These are phyloP conservation scores for Staphylotrichum tortipilum DNA, from an alignment of 495 filamentous ascomycete genomes.

Conservation along the genomic window DNA sequence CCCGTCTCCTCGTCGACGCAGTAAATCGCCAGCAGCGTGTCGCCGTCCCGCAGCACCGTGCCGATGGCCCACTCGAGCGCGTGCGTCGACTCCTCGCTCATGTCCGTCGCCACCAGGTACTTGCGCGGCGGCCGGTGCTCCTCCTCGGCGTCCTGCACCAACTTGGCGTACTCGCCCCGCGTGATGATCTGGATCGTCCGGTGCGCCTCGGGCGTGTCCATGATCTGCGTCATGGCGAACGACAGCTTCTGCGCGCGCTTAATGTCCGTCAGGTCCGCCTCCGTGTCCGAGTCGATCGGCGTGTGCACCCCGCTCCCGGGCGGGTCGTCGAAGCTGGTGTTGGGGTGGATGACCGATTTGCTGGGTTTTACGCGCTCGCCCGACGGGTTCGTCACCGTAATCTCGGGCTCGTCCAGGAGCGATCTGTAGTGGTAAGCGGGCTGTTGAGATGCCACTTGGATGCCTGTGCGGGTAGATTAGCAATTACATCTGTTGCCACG, in stretches of 20 bases:
- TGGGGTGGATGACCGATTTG: slow-evolving; percentile 67
- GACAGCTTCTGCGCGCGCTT: slow-evolving; percentile 75
- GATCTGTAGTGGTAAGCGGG: slow-evolving; percentile 36
- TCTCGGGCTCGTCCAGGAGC: slow-evolving; percentile 54
- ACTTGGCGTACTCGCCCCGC: slow-evolving; percentile 68
- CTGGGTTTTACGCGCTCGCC: slow-evolving; percentile 46
- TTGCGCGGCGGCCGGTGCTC: slow-evolving; percentile 69
- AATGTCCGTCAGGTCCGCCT: slow-evolving; percentile 76
- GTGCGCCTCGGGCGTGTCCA: slow-evolving; percentile 63
- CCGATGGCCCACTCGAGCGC: slow-evolving; percentile 96
- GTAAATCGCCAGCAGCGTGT: slow-evolving; percentile 86
- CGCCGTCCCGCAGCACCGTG: slow-evolving; percentile 87
- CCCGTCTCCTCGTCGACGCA: slow-evolving; percentile 80
- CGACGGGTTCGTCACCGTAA: slow-evolving; percentile 54
- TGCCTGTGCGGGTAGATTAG: slow-evolving; percentile 26
- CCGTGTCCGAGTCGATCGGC: slow-evolving; percentile 76
- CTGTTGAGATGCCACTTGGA: slow-evolving; percentile 33
- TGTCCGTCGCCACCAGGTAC: slow-evolving; percentile 86
- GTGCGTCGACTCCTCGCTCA: slow-evolving; percentile 87
- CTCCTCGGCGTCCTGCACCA: slow-evolving; percentile 66
- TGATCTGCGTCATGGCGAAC: slow-evolving; percentile 69
- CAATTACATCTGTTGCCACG: background rate
- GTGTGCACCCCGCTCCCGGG: slow-evolving; percentile 61
- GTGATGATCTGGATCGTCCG: slow-evolving; percentile 81
- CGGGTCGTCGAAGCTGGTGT: slow-evolving; percentile 64